phyloP scores from a whole-genome alignment of 257 asterid species.

The Solanum pimpinellifolium region DNA sequence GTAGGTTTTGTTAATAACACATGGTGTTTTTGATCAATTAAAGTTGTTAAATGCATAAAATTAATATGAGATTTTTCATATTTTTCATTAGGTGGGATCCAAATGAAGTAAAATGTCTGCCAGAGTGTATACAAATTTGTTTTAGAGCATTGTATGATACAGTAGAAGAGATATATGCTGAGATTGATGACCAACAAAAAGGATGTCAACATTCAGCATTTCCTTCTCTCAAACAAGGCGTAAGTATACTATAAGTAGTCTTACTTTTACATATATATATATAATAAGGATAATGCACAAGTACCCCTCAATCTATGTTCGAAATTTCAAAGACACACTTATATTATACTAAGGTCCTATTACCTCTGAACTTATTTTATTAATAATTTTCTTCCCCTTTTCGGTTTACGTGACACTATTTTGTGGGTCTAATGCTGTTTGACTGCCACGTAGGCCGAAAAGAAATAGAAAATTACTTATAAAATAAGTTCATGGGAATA shows the following conservation, averaged over 20 bases:
- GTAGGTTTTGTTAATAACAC: background rate
- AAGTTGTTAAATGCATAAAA: background rate
- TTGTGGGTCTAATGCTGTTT: too few relatives aligned
- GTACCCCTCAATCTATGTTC: accelerated
- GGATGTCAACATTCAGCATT: constrained; percentile 29
- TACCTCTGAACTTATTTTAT: too few relatives aligned
- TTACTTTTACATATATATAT: background rate
- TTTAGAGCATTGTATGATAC: constrained; percentile 26
- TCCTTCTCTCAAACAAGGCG: constrained; percentile 23
- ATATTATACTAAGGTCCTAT: too few relatives aligned
- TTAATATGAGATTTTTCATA: background rate
- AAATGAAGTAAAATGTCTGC: constrained; percentile 22
- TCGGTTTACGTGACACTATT: too few relatives aligned
- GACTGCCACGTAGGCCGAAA: too few relatives aligned
- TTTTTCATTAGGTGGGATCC: constrained; percentile 35
- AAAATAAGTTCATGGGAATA: accelerated
- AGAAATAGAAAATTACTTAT: too few relatives aligned
- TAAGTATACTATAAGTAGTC: background rate
- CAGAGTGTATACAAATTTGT: constrained; percentile 31
- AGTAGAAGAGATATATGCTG: constrained; percentile 17
- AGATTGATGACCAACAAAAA: constrained; percentile 24
- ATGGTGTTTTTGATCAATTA: too few relatives aligned
- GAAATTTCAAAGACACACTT: too few relatives aligned
- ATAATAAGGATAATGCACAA: too few relatives aligned
- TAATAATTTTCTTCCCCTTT: too few relatives aligned